Percentiles rank a stretch among this genome's conserved stretches.
These are phyloP conservation scores for Pezicula neosporulosa DNA, from an alignment of 2,329 filamentous ascomycete species.

Conservation along the genomic window DNA sequence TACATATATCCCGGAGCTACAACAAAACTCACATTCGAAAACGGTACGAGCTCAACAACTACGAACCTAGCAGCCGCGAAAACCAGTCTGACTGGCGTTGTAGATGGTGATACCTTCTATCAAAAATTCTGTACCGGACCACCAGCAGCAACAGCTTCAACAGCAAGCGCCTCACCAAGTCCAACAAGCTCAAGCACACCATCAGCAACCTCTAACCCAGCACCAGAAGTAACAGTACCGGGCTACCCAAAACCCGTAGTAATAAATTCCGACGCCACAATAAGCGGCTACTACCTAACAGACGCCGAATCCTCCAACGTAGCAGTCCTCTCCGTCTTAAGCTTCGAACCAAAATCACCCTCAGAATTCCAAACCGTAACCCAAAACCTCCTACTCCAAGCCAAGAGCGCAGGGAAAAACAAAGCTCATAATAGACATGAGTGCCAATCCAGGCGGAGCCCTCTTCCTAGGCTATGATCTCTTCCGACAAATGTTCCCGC, in stretches of 20 bases:
- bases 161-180: background rate
- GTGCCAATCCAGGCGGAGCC: conserved; percentile 50
- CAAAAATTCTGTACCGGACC: conserved; percentile 4
- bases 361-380: conserved; percentile 12
- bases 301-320: conserved; percentile 4
- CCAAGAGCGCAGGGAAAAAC: conserved; percentile 42
- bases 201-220: background rate
- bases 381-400: conserved; percentile 37
- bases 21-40: conserved; percentile 31
- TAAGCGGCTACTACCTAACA: conserved; percentile 13
- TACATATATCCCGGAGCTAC: conserved; percentile 31
- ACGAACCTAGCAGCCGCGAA: conserved; percentile 28
- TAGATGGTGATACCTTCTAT: conserved; percentile 5
- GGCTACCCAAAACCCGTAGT: conserved; percentile 13
- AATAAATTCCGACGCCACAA: conserved; percentile 6
- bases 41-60: conserved; percentile 27
- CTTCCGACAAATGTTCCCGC: conserved; percentile 35
- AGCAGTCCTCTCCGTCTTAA: conserved; percentile 9
- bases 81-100: conserved; percentile 19
- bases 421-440: conserved; percentile 59
- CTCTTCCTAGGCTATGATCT: conserved; percentile 40
- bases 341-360: conserved; percentile 4
- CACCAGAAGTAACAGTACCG: background rate
- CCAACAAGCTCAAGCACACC: background rate
- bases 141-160: background rate